These are phyloP conservation scores for Candida sojae DNA, from an alignment of 1,139 yeast genomes.

Conservation along the genomic window DNA sequence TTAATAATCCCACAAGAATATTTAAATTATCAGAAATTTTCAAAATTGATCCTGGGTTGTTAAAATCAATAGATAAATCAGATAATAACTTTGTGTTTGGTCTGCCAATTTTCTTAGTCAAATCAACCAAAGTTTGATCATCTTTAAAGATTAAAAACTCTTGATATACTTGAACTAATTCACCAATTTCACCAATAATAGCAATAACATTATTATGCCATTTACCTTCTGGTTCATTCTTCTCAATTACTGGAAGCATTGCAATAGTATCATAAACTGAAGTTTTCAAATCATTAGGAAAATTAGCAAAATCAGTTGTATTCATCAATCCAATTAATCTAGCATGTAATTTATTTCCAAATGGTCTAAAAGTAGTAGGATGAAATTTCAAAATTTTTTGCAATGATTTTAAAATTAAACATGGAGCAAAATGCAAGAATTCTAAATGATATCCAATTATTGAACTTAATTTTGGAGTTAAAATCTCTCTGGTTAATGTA, in stretches of 20 bases:
- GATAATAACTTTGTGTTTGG: slow-evolving; percentile 11
- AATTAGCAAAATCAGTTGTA: slow-evolving; percentile 24
- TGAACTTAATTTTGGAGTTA: slow-evolving; percentile 75
- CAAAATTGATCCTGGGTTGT: slow-evolving; percentile 51
- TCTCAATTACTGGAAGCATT: slow-evolving; percentile 55
- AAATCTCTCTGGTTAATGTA: slow-evolving; percentile 76
- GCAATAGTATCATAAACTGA: slow-evolving; percentile 56
- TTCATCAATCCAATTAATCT: slow-evolving; percentile 42
- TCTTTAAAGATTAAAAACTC: slow-evolving; percentile 58
- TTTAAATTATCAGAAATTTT: slow-evolving; percentile 52
- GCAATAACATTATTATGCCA: slow-evolving; percentile 48
- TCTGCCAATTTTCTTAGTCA: slow-evolving; percentile 37
- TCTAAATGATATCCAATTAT: slow-evolving; percentile 59
- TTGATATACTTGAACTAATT: slow-evolving; percentile 53
- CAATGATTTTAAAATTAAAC: slow-evolving; percentile 49
- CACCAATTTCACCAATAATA: slow-evolving; percentile 48
- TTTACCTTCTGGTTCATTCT: slow-evolving; percentile 49
- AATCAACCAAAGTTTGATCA: slow-evolving; percentile 46
- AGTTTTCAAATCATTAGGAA: slow-evolving; percentile 39
- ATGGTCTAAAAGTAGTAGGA: slow-evolving; percentile 83
- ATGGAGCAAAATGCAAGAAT: slow-evolving; percentile 40
- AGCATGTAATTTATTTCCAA: slow-evolving; percentile 59
- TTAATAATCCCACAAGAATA: slow-evolving; percentile 45
- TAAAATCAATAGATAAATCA: slow-evolving; percentile 55
- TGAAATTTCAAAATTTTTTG: slow-evolving; percentile 53